A percentile compares a stretch with the other conserved stretches of the same genome.
Conservation (phyloP, 805 yeast species). For the Kuraishia piskuri region DNA sequence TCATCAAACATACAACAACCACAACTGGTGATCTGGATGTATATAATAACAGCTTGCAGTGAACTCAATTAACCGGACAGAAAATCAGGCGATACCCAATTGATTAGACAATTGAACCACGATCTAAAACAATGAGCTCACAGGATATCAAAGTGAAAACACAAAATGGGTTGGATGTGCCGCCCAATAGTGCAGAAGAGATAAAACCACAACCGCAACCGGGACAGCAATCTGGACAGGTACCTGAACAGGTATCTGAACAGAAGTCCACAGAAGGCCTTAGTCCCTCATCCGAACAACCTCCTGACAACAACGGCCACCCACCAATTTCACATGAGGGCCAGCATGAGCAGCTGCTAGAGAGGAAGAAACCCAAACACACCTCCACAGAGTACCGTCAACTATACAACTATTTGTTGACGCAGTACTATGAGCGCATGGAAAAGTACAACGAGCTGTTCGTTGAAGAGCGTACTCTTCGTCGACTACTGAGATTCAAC, state of each 20-base stretch:
- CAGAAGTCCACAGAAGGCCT: too few relatives aligned
- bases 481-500: neutral
- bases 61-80: too few relatives aligned
- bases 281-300: neutral
- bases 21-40: too few relatives aligned
- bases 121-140: neutral
- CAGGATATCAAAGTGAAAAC: neutral
- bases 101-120: too few relatives aligned
- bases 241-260: too few relatives aligned
- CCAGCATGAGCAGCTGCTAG: neutral
- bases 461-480: neutral
- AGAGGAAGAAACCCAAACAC: neutral
- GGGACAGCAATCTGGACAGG: too few relatives aligned
- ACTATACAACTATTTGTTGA: conserved; percentile 2
- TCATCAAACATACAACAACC: too few relatives aligned
- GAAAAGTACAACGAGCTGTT: neutral
- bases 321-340: neutral
- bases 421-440: neutral
- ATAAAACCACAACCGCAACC: conserved; percentile 1
- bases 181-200: conserved; percentile 1
- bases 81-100: too few relatives aligned
- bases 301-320: neutral
- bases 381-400: conserved; percentile 2
- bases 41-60: too few relatives aligned
- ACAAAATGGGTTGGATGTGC: conserved; percentile 1